These are phyloP conservation scores for Beta corolliflora DNA, from an alignment of 179 eudicot genomes.

Conservation along the genomic window DNA sequence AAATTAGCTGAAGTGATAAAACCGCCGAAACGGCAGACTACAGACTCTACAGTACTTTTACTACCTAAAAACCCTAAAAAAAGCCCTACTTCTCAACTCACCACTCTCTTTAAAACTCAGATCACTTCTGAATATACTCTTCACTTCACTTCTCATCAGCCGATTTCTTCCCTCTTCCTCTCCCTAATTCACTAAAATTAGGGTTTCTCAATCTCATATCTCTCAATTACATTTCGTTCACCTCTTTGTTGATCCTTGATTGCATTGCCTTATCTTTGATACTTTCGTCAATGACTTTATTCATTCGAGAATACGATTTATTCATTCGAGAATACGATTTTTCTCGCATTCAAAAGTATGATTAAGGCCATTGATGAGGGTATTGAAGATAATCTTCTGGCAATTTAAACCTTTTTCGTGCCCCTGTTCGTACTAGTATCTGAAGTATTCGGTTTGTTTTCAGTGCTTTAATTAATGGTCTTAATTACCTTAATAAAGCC, in stretches of 20 bases:
- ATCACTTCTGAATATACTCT: too few relatives aligned
- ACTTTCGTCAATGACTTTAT: background rate
- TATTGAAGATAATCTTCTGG: background rate
- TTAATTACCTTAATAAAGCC: background rate
- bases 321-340: background rate
- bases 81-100: too few relatives aligned
- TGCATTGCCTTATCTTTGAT: background rate
- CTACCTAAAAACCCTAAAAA: too few relatives aligned
- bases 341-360: background rate
- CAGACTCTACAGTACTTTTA: too few relatives aligned
- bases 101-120: background rate
- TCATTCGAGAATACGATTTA: background rate
- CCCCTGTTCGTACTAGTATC: background rate
- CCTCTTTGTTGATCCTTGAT: background rate
- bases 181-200: background rate
- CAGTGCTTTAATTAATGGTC: background rate
- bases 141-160: too few relatives aligned
- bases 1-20: too few relatives aligned
- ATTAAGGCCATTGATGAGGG: slow-evolving; percentile 17
- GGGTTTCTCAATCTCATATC: background rate
- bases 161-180: background rate
- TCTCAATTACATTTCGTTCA: background rate
- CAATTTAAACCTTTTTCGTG: background rate
- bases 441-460: background rate
- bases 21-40: too few relatives aligned